Evolutionary conservation across 495 filamentous ascomycete genomes (phyloP).

Genomic region (Neurospora sp.): DNA sequence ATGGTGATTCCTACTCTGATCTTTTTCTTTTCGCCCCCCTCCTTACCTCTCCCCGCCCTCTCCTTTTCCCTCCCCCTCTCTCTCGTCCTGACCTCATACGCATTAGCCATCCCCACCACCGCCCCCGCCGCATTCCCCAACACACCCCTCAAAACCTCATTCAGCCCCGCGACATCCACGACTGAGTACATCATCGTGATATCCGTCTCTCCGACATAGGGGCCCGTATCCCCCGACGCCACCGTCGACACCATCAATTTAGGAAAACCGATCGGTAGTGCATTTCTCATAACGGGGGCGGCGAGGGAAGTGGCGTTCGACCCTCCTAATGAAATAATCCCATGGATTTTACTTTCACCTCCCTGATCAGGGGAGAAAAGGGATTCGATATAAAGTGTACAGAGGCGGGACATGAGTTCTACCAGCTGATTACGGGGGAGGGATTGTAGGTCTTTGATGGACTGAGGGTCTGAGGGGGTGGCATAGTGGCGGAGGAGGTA

Average conservation of each 20-base stretch:
- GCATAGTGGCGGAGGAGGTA: slow-evolving; percentile 13
- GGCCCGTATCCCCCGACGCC: slow-evolving; percentile 48
- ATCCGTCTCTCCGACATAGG: slow-evolving; percentile 53
- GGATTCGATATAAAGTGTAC: slow-evolving; percentile 21
- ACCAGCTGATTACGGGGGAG: slow-evolving; percentile 26
- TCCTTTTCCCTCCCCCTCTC: not conserved
- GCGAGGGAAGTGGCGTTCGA: slow-evolving; percentile 48
- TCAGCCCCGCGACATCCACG: slow-evolving; percentile 59
- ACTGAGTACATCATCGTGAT: slow-evolving; percentile 61
- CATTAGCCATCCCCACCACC: slow-evolving; percentile 43
- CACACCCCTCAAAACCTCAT: slow-evolving; percentile 44
- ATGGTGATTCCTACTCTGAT: slow-evolving; percentile 53
- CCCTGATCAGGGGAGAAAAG: slow-evolving; percentile 16
- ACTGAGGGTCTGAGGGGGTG: slow-evolving; percentile 8
- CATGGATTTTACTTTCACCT: slow-evolving; percentile 34
- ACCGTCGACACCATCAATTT: slow-evolving; percentile 64
- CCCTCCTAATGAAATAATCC: slow-evolving; percentile 46
- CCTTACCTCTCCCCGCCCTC: no score
- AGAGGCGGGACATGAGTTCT: slow-evolving; percentile 35
- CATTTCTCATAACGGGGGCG: slow-evolving; percentile 46
- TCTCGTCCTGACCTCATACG: slow-evolving; percentile 30
- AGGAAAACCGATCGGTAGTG: slow-evolving; percentile 51
- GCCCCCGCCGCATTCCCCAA: slow-evolving; percentile 52
- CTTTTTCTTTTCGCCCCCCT: slow-evolving; percentile 20
- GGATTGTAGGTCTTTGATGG: not conserved